A percentile compares a stretch with the other conserved stretches of the same genome.
These are phyloP conservation scores for Podospora pseudoanserina DNA, from an alignment of 495 filamentous ascomycete species.

Conservation along the genomic window DNA sequence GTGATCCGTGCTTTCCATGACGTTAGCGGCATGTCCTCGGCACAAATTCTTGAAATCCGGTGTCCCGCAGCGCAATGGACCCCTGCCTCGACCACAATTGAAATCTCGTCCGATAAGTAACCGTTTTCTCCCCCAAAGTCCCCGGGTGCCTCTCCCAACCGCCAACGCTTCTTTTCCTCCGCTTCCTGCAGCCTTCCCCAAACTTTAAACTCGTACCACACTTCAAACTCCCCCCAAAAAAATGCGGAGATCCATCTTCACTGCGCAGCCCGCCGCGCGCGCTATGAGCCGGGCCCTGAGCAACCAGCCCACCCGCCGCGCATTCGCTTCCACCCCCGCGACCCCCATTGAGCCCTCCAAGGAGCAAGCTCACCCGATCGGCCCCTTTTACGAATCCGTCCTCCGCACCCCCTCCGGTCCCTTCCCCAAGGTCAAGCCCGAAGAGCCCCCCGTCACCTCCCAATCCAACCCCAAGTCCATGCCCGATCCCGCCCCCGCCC, in stretches of 20 bases:
- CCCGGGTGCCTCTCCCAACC: conserved; percentile 1
- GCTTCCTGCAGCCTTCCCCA: background rate
- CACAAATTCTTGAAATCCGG: conserved; percentile 18
- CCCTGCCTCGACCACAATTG: conserved; percentile 10
- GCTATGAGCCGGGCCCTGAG: conserved; percentile 22
- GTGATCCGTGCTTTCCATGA: conserved; percentile 12
- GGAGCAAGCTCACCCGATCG: conserved; percentile 36
- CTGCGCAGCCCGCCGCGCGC: conserved; percentile 23
- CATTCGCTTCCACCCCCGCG: conserved; percentile 23
- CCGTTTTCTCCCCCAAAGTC: background rate
- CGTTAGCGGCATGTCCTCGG: conserved; percentile 14
- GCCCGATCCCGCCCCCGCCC: conserved; percentile 20
- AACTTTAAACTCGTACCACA: background rate
- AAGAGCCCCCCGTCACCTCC: conserved; percentile 26
- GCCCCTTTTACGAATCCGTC: conserved; percentile 45
- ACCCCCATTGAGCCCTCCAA: conserved; percentile 20
- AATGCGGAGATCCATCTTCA: conserved; percentile 29
- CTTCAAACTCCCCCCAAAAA: conserved; percentile 1
- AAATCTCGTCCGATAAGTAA: conserved; percentile 14
- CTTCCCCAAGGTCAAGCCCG: conserved; percentile 31
- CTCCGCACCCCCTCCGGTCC: conserved; percentile 36
- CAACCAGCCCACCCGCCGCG: conserved; percentile 24
- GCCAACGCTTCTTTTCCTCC: background rate
- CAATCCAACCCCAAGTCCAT: conserved; percentile 14
- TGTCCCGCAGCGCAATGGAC: conserved; percentile 5